Conservation (phyloP, 176 grass and related monocot species). For the Carex myosuroides region DNA sequence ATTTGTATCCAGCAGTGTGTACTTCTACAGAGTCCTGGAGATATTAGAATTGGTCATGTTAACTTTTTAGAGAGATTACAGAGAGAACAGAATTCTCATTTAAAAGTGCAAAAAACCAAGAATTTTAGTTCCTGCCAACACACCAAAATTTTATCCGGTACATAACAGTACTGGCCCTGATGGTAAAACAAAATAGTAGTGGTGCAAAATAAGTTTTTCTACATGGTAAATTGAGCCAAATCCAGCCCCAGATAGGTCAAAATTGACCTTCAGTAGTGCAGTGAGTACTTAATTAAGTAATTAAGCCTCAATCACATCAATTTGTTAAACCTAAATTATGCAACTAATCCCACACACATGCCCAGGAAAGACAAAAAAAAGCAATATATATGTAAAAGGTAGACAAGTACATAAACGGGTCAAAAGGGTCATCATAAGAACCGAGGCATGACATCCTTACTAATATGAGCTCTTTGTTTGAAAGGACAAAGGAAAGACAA, state of each 20-base stretch:
- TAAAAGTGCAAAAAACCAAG: constrained; percentile 8
- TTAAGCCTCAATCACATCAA: not conserved
- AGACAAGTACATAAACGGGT: not conserved
- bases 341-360: not conserved
- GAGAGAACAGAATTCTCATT: constrained; percentile 4
- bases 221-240: not conserved
- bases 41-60: not conserved
- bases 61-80: not conserved
- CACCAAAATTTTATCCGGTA: not conserved
- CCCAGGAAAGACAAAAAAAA: not conserved
- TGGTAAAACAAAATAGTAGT: not conserved
- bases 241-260: not conserved
- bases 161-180: not conserved
- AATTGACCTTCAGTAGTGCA: not conserved
- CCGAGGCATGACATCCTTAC: not conserved
- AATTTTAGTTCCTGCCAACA: not conserved
- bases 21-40: constrained; percentile 70
- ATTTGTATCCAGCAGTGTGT: constrained; percentile 77
- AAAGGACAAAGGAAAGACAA: not conserved
- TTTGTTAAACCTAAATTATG: constrained; percentile 17
- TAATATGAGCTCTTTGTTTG: not conserved
- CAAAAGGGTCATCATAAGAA: constrained; percentile 12
- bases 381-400: constrained; percentile 6
- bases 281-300: not conserved
- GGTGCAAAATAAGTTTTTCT: not conserved